Percentiles rank a stretch among this genome's conserved stretches.
phyloP scores from a whole-genome alignment of 345 rosid species.

The Eucalyptus pauciflora region DNA sequence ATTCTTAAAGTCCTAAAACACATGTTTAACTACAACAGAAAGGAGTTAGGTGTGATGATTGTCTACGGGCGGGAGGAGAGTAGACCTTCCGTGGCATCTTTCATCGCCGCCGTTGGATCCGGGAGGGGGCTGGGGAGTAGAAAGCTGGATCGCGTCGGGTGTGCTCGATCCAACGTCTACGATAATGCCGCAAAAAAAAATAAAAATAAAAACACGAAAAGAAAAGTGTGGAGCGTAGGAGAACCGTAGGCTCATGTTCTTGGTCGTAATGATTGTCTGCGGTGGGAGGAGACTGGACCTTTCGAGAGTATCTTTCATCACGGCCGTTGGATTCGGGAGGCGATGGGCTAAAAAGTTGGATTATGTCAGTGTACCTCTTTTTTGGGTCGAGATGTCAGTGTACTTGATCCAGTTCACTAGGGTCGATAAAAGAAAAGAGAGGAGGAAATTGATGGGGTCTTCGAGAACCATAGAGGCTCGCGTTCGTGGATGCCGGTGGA shows the following conservation, averaged over 20 bases:
- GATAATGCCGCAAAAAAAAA: neutral
- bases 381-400: neutral
- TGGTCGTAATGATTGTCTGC: neutral
- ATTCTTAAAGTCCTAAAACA: neutral
- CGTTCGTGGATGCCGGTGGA: neutral
- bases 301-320: neutral
- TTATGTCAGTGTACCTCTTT: neutral
- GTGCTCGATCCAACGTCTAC: neutral
- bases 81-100: neutral
- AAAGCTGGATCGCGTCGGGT: neutral
- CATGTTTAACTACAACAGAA: neutral
- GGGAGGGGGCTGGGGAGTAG: accelerated
- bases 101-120: neutral
- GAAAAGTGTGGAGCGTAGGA: neutral
- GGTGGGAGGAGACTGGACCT: neutral
- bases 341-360: neutral
- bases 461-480: neutral
- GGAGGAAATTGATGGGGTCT: neutral
- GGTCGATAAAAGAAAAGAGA: neutral
- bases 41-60: neutral
- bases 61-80: neutral
- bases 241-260: neutral
- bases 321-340: neutral
- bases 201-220: too few species aligned
- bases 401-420: neutral